phyloP scores from a whole-genome alignment of 2,329 filamentous ascomycete genomes.

The Aspergillus candidus region DNA sequence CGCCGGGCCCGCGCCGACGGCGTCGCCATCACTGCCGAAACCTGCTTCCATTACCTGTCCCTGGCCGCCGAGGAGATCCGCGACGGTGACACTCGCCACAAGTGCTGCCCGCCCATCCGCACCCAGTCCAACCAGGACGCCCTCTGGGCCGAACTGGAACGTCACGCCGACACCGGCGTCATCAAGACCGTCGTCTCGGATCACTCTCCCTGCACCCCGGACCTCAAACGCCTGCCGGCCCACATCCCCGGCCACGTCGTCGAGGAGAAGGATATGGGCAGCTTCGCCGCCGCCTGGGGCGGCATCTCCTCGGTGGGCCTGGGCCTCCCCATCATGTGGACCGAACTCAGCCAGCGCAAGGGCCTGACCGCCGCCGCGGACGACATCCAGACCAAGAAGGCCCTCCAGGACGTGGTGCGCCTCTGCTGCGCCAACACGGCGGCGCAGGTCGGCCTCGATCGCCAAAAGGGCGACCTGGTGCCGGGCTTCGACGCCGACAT shows the following conservation, averaged over 20 bases:
- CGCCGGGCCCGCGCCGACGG: slow-evolving; percentile 65
- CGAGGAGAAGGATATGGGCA: slow-evolving; percentile 50
- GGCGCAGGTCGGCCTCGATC: slow-evolving; percentile 74
- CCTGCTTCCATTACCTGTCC: slow-evolving; percentile 90
- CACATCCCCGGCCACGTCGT: slow-evolving; percentile 51
- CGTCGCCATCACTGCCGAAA: slow-evolving; percentile 85
- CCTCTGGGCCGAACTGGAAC: slow-evolving; percentile 74
- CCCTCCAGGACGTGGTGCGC: slow-evolving; percentile 71
- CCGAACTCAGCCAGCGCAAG: slow-evolving; percentile 60
- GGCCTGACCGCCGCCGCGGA: slow-evolving; percentile 37
- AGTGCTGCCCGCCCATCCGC: slow-evolving; percentile 91
- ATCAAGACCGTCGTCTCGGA: slow-evolving; percentile 91
- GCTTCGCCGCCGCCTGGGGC: slow-evolving; percentile 96
- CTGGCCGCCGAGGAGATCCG: slow-evolving; percentile 75
- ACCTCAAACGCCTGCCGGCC: slow-evolving; percentile 78
- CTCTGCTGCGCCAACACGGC: slow-evolving; percentile 86
- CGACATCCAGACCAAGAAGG: slow-evolving; percentile 41
- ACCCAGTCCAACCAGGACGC: slow-evolving; percentile 73
- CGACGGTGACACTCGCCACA: slow-evolving; percentile 83
- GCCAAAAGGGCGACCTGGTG: slow-evolving; percentile 72
- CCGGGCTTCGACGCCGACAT: slow-evolving; percentile 85
- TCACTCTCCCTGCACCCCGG: slow-evolving; percentile 91
- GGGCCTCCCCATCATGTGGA: slow-evolving; percentile 85
- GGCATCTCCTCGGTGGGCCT: slow-evolving; percentile 92
- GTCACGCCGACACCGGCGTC: slow-evolving; percentile 60